Conservation (phyloP, 352 stramenopile species). For the Phytopythium sindhum region DNA sequence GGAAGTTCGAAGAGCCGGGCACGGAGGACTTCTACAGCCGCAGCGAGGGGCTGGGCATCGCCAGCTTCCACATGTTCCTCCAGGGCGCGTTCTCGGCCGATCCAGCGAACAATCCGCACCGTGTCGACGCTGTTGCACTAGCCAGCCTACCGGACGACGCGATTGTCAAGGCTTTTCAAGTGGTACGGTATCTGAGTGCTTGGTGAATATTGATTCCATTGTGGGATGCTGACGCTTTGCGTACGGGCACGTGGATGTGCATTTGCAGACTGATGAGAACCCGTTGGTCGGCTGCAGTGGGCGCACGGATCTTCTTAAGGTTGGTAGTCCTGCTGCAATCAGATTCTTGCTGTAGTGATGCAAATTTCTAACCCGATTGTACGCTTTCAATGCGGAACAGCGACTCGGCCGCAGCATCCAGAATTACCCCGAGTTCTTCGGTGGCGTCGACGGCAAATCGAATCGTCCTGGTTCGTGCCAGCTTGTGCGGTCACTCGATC, state of each 20-base stretch:
- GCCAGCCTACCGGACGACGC: slow-evolving; percentile 51
- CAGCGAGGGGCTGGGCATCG: slow-evolving; percentile 78
- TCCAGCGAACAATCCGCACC: slow-evolving; percentile 28
- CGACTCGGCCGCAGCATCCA: slow-evolving; percentile 67
- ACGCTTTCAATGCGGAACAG: slow-evolving; percentile 13
- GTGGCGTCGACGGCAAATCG: slow-evolving; percentile 25
- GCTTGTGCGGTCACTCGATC: no score
- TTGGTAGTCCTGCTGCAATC: slow-evolving; percentile 3
- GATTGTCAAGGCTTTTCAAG: slow-evolving; percentile 79
- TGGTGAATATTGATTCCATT: slow-evolving; percentile 4
- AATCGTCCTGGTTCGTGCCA: slow-evolving; percentile 33
- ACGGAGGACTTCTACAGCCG: slow-evolving; percentile 67
- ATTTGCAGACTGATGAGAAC: slow-evolving; percentile 40
- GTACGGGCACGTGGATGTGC: background rate
- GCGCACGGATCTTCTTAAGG: slow-evolving; percentile 69
- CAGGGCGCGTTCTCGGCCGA: slow-evolving; percentile 68
- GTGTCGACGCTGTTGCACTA: slow-evolving; percentile 60
- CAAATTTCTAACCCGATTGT: background rate
- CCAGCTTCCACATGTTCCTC: slow-evolving; percentile 85
- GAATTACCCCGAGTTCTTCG: slow-evolving; percentile 76
- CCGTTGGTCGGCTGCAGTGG: slow-evolving; percentile 76
- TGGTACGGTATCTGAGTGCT: slow-evolving; percentile 24
- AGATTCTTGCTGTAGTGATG: background rate
- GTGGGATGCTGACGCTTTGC: background rate
- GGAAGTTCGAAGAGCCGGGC: slow-evolving; percentile 66